Conservation (phyloP, 1,284 basidiomycete genomes). For the Fomes fomentarius region DNA sequence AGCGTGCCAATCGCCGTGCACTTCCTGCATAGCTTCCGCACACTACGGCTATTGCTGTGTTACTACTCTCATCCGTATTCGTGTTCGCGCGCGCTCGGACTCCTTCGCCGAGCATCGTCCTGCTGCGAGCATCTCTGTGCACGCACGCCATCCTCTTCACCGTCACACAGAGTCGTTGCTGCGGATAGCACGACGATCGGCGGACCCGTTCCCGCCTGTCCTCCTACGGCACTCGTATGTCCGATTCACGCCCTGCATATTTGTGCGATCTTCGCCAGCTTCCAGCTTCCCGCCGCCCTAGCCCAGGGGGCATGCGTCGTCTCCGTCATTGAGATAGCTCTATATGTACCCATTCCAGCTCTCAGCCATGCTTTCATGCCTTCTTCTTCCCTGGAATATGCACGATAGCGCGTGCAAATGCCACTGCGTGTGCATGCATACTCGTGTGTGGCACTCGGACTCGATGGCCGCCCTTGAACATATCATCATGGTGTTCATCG, state of each 20-base stretch:
- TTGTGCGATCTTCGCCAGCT: constrained; percentile 9
- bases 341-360: not conserved
- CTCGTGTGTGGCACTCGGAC: too few relatives aligned
- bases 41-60: too few relatives aligned
- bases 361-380: not conserved
- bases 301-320: constrained; percentile 1
- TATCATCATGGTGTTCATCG: too few relatives aligned
- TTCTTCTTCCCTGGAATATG: constrained; percentile 4
- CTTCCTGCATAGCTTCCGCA: constrained; percentile 5
- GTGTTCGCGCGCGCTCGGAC: too few relatives aligned
- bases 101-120: too few relatives aligned
- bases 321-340: not conserved
- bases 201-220: not conserved
- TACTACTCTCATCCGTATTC: not conserved
- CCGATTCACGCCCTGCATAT: not conserved
- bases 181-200: constrained; percentile 9
- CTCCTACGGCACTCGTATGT: not conserved
- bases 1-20: constrained; percentile 7
- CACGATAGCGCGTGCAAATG: not conserved
- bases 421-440: too few relatives aligned
- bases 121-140: constrained; percentile 1
- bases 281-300: constrained; percentile 1
- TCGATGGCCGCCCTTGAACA: too few relatives aligned
- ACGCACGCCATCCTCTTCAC: too few relatives aligned
- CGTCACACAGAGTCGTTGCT: too few relatives aligned